These are phyloP conservation scores for Pseudogymnoascus sp. DNA, from an alignment of 2,329 filamentous ascomycete genomes.

Conservation along the genomic window DNA sequence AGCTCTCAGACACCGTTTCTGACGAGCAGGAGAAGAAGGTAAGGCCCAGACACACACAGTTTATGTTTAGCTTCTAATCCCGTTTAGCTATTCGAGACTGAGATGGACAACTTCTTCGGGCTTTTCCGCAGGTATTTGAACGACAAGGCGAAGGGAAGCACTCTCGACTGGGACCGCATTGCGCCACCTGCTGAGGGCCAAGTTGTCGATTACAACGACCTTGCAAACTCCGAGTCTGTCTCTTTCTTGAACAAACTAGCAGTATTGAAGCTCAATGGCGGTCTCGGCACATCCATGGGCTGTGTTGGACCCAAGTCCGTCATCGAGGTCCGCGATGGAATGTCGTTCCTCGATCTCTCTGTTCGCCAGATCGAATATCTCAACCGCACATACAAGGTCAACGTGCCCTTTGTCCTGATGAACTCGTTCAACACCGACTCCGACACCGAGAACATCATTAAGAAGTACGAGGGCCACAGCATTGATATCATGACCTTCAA, in stretches of 20 bases:
- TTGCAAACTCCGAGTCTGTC: slow-evolving; percentile 83
- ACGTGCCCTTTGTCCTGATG: slow-evolving; percentile 98
- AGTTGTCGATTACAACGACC: slow-evolving; percentile 89
- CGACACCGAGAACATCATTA: slow-evolving; percentile 98
- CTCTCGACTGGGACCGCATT: slow-evolving; percentile 93
- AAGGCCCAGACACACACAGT: slow-evolving; percentile 24
- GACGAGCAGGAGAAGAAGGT: slow-evolving; percentile 82
- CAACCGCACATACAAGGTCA: slow-evolving; percentile 95
- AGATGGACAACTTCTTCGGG: slow-evolving; percentile 99
- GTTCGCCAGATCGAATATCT: slow-evolving; percentile 99
- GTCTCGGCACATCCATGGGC: slow-evolving; percentile 98
- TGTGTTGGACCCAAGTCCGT: slow-evolving; percentile 99
- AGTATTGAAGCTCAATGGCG: slow-evolving; percentile 98
- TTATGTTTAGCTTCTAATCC: slow-evolving; percentile 13
- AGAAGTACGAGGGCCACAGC: slow-evolving; percentile 99
- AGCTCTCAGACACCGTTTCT: slow-evolving; percentile 80
- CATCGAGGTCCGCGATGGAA: slow-evolving; percentile 98
- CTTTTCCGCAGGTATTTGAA: slow-evolving; percentile 98
- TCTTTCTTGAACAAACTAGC: slow-evolving; percentile 95
- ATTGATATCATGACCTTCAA: slow-evolving; percentile 99
- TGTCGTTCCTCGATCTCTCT: slow-evolving; percentile 98
- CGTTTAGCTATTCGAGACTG: slow-evolving; percentile 83
- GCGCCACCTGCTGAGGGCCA: slow-evolving; percentile 86
- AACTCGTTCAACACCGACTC: slow-evolving; percentile 99
- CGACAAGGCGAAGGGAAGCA: slow-evolving; percentile 97